A percentile compares a stretch with the other conserved stretches of the same genome.
phyloP scores from a whole-genome alignment of 1,284 basidiomycete genomes.

The Phylloboletellus chloephorus region DNA sequence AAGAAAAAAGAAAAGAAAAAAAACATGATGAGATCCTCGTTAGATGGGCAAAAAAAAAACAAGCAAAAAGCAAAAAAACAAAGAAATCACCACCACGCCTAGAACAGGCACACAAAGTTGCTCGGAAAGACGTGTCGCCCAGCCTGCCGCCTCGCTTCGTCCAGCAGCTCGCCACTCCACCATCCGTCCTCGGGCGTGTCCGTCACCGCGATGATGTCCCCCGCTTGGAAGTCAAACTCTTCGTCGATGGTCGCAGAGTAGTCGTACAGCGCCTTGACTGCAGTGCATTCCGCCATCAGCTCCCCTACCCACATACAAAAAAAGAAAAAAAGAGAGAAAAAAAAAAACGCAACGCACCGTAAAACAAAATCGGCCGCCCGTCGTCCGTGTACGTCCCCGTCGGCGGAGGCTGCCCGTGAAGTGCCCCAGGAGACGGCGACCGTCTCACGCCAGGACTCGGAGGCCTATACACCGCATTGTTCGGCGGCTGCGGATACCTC shows the following conservation, averaged over 20 bases:
- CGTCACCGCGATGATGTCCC: conserved; percentile 90
- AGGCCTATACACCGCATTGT: conserved; percentile 15
- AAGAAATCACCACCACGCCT: conserved; percentile 5
- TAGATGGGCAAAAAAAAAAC: conserved; percentile 4
- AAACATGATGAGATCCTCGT: background rate
- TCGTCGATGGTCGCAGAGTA: conserved; percentile 83
- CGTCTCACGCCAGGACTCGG: conserved; percentile 24
- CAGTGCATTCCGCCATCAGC: no score
- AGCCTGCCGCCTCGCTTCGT: conserved; percentile 73
- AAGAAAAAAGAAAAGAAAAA: background rate
- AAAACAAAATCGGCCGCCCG: conserved; percentile 77
- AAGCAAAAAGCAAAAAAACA: background rate
- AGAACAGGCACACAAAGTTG: conserved; percentile 82
- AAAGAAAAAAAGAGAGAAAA: no score
- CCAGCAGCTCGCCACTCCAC: conserved; percentile 86
- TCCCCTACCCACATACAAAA: no score
- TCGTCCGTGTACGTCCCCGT: conserved; percentile 73
- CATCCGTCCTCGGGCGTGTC: conserved; percentile 90
- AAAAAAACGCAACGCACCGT: conserved; percentile 57
- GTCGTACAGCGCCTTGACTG: conserved; percentile 91
- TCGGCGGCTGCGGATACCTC: conserved; percentile 10
- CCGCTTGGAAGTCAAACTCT: conserved; percentile 88
- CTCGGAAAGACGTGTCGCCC: conserved; percentile 89
- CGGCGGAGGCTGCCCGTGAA: conserved; percentile 36
- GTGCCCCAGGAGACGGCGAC: conserved; percentile 37